Evolutionary conservation across 2,329 filamentous ascomycete genomes (phyloP).

Genomic region (Exophiala calicioides): DNA sequence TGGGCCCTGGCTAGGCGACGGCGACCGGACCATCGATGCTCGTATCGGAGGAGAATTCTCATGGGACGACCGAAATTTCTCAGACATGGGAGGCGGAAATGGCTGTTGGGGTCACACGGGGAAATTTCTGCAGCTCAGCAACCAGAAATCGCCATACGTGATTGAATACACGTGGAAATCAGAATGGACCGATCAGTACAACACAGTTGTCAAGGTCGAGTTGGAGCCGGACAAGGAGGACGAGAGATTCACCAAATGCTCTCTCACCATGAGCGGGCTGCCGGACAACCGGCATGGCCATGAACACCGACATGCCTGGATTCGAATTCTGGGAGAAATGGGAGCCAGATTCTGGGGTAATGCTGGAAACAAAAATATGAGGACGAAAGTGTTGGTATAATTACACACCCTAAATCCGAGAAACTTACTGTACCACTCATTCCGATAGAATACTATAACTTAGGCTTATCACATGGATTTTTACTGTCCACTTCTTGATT

Average conservation of each 20-base stretch:
- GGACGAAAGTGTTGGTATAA: no score
- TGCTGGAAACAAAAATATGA: constrained; percentile 8
- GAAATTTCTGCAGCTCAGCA: constrained; percentile 2
- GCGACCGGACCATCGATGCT: neutral
- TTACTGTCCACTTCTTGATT: no score
- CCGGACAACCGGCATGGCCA: constrained; percentile 12
- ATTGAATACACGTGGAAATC: constrained; percentile 9
- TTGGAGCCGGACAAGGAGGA: constrained; percentile 1
- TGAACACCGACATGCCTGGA: constrained; percentile 16
- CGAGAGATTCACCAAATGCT: constrained; percentile 10
- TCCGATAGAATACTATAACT: no score
- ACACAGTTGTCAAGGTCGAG: neutral
- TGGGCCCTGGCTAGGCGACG: constrained; percentile 6
- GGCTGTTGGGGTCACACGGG: constrained; percentile 10
- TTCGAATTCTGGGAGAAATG: constrained; percentile 16
- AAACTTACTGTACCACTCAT: no score
- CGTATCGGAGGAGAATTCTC: neutral
- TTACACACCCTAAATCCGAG: no score
- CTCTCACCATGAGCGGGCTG: neutral
- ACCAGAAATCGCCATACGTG: neutral
- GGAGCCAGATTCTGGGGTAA: constrained; percentile 15
- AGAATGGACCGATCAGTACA: constrained; percentile 6
- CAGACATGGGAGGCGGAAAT: constrained; percentile 5
- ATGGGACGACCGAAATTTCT: constrained; percentile 8
- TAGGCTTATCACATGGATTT: no score